Conservation (phyloP, 1,284 basidiomycete genomes). For the Phenoliferia sp. region DNA sequence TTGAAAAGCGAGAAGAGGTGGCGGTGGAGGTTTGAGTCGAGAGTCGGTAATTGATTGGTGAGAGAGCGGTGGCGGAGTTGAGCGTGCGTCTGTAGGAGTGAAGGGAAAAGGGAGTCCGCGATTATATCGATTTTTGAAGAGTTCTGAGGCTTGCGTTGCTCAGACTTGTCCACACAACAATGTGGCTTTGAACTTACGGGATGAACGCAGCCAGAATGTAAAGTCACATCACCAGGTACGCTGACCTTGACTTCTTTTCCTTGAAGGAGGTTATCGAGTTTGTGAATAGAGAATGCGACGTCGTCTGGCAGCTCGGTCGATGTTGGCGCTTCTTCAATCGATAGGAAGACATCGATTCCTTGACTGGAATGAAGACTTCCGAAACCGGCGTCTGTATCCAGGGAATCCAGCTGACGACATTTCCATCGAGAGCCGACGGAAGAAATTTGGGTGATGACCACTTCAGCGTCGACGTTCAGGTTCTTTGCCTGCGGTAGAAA, state of each 20-base stretch:
- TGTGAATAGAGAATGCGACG: not conserved
- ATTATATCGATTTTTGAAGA: not conserved
- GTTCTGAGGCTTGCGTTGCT: not conserved
- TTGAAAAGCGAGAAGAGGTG: constrained; percentile 73
- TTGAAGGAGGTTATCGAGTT: constrained; percentile 19
- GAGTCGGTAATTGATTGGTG: constrained; percentile 54
- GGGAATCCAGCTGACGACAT: not conserved
- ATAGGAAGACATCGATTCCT: not conserved
- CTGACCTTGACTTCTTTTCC: constrained; percentile 15
- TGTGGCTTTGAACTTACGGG: not conserved
- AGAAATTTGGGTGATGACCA: constrained; percentile 13
- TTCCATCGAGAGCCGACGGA: constrained; percentile 19
- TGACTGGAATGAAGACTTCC: not conserved
- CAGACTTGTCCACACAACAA: not conserved
- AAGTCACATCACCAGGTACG: not conserved
- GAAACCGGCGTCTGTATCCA: not conserved
- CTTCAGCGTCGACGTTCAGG: constrained; percentile 19
- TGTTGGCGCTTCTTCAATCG: not conserved
- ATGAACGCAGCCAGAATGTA: too few species aligned
- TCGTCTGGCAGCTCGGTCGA: not conserved
- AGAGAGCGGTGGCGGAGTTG: constrained; percentile 14
- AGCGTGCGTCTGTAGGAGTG: constrained; percentile 10
- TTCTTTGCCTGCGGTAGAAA: constrained; percentile 12
- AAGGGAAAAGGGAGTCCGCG: not conserved
- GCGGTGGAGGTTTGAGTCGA: constrained; percentile 53